phyloP scores from a whole-genome alignment of 108 stramenopile genomes.

The Cafeteria roenbergensis region DNA sequence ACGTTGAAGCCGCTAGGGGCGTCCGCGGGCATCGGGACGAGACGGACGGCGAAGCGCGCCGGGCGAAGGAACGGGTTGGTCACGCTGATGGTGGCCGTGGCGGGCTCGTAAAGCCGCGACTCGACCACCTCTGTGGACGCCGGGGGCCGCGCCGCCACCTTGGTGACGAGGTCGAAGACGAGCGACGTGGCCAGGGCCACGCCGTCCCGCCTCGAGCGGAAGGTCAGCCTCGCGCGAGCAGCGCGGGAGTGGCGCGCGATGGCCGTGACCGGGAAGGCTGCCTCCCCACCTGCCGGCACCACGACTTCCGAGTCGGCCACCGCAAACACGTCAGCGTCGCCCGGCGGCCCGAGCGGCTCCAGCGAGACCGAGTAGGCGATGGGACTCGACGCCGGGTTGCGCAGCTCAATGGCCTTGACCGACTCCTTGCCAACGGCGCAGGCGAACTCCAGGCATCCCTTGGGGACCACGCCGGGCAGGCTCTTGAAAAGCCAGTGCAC shows the following conservation, averaged over 20 bases:
- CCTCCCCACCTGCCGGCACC: constrained; percentile 11
- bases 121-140: neutral
- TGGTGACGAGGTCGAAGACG: neutral
- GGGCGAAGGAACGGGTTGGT: neutral
- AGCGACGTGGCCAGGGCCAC: neutral
- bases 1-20: neutral
- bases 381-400: constrained; percentile 28
- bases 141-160: constrained; percentile 1
- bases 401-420: constrained; percentile 42
- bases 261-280: constrained; percentile 17
- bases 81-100: neutral
- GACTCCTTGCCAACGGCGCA: constrained; percentile 31
- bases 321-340: constrained; percentile 23
- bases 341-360: constrained; percentile 26
- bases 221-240: constrained; percentile 30
- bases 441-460: constrained; percentile 40
- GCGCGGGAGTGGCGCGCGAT: constrained; percentile 23
- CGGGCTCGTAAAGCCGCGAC: neutral
- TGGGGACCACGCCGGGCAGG: constrained; percentile 43
- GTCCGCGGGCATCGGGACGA: neutral
- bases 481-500: constrained; percentile 21
- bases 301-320: neutral
- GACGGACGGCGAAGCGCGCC: neutral
- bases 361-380: constrained; percentile 33
- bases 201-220: constrained; percentile 18